Base-by-base conservation (phyloP, 1,284 basidiomycete species). In the Apiotrichum laibachii region DNA sequence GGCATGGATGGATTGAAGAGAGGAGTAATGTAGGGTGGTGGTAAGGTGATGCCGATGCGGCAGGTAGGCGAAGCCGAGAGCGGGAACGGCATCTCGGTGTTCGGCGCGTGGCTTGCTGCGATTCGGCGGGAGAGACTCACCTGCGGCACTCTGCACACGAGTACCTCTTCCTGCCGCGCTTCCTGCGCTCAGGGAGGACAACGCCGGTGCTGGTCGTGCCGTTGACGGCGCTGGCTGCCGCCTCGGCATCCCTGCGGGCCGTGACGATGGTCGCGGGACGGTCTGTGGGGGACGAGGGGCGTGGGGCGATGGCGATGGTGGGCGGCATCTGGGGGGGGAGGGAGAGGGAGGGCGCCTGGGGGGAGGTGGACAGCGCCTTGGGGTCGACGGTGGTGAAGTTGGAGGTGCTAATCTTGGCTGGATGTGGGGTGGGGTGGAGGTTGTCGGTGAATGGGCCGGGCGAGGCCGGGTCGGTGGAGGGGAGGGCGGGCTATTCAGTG, bases 71-170 rank as follows among this genome's bases (percentile, higher is more conserved):
- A 31, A 7, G 26, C 26, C 26, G 26, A 31, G 26, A 3, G 26
- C n/a, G 26, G 3, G 26, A 31, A 7, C 4, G 4, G 26, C 26
- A 31, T 31, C 26, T 31, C 26, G 26, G 26, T 31, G 4, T 31
- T 31, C 26, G 3, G 26, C 26, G 26, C 7, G 26, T 31, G 26
- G 26, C 26, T 31, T 31, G 26, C 26, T 3, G 4, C 26, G 26
- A 31, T 31, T 31, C 26, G 26, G 26, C 26, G 26, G 26, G 7
- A 31, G 7, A 7, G 6, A 63, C 62, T 35, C 53, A 63, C 62
- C 62, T 26, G 21, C 62, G 45, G n/a, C 62, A 63, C 56, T 63
- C 62, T 22, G 59, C 59, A 49, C 62, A 63, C 37, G 50, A 53
- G 37, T 55, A 63, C 35, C 59, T 55, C 51, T 63, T 59, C 11